Evolutionary conservation across 495 filamentous ascomycete genomes (phyloP).

Genomic region (Penicillium atrosanguineum): DNA sequence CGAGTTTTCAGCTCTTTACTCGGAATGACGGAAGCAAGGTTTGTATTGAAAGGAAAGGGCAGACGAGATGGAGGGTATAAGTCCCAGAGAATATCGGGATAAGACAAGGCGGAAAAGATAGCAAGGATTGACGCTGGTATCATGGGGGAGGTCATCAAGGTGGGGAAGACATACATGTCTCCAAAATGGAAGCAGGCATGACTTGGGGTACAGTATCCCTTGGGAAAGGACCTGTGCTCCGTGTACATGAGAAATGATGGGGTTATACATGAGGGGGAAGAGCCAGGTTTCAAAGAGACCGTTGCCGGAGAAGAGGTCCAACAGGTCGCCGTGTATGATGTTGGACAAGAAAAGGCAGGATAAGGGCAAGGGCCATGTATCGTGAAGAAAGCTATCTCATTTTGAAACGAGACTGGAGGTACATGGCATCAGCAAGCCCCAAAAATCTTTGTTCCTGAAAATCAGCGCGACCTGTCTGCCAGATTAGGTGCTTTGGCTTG

Average conservation of each 20-base stretch:
- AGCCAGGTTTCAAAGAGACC: neutral
- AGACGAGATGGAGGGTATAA: slow-evolving; percentile 18
- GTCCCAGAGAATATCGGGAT: slow-evolving; percentile 4
- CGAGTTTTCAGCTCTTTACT: neutral
- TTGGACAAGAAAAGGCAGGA: neutral
- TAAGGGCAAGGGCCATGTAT: neutral
- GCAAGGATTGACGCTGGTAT: slow-evolving; percentile 17
- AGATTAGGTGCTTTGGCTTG: neutral
- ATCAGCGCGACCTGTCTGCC: neutral
- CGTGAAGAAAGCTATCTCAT: slow-evolving; percentile 1
- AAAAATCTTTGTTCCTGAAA: neutral
- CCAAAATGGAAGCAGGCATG: neutral
- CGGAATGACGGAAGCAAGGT: neutral
- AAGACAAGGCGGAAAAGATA: slow-evolving; percentile 5
- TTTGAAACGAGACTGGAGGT: slow-evolving; percentile 1
- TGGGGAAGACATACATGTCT: neutral
- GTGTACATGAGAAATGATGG: neutral
- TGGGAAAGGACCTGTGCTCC: neutral
- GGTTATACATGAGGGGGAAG: slow-evolving; percentile 4
- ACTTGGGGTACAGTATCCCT: neutral
- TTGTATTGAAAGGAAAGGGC: neutral
- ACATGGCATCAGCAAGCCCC: neutral
- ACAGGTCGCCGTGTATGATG: slow-evolving; percentile 1
- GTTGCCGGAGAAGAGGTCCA: neutral
- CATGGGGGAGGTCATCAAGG: slow-evolving; percentile 15